Evolutionary conservation across 805 yeast species (phyloP).

Genomic region (Candida nanaspora): DNA sequence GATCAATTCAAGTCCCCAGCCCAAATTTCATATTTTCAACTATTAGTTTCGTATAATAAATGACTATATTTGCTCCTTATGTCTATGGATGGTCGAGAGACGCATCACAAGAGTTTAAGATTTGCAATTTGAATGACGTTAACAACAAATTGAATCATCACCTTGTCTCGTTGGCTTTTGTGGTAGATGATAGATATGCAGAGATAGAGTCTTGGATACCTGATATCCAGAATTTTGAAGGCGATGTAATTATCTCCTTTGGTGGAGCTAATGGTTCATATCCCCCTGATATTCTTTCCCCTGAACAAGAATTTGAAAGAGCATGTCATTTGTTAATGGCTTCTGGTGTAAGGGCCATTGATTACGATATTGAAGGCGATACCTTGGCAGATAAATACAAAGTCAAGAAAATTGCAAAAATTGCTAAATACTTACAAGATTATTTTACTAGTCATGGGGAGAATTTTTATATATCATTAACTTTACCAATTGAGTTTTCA

Average conservation of each 20-base stretch:
- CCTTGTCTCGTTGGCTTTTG: constrained; percentile 20
- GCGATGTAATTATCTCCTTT: constrained; percentile 20
- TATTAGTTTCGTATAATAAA: neutral
- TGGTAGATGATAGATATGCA: constrained; percentile 15
- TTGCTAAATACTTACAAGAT: constrained; percentile 7
- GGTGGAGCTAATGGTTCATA: constrained; percentile 26
- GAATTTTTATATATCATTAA: constrained; percentile 15
- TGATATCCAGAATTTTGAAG: constrained; percentile 12
- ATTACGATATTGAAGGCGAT: constrained; percentile 25
- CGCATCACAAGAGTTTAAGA: constrained; percentile 9
- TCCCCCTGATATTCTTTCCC: constrained; percentile 14
- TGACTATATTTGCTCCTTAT: constrained; percentile 23
- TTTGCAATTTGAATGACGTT: constrained; percentile 12
- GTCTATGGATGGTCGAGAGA: constrained; percentile 22
- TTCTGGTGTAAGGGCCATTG: constrained; percentile 14
- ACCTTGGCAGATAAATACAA: constrained; percentile 6
- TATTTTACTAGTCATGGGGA: neutral
- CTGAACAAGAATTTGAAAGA: constrained; percentile 10
- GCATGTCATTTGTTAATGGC: constrained; percentile 9
- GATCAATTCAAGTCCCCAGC: too few species aligned
- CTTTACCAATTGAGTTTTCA: constrained; percentile 22
- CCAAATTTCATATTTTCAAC: neutral
- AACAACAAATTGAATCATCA: constrained; percentile 7
- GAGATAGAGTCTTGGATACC: constrained; percentile 20
- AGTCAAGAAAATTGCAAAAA: constrained; percentile 8